Base-by-base conservation (phyloP, 768 basidiomycete genomes). In the Amanita pseudoporphyria region DNA sequence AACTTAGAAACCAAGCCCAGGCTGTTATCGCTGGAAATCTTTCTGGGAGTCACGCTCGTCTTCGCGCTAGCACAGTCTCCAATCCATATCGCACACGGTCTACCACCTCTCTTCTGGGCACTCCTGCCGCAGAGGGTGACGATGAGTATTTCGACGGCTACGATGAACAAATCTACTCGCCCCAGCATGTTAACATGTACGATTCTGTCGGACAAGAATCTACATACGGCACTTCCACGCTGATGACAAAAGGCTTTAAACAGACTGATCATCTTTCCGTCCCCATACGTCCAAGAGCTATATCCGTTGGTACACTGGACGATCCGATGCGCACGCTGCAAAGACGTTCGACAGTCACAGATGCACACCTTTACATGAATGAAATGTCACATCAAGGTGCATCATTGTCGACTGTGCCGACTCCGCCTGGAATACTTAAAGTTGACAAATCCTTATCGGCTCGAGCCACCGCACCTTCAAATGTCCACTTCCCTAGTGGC, bases 1-100 rank as follows among this genome's bases (percentile, higher is more conserved):
- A 94, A 66, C 70, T 94, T 53, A 84, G 90, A 57, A 87, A 78
- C 55, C 92, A 93, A 61, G 87, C 88, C 33, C 91, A 93, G 65
- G 85, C 87, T 39, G 92, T 87, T 32, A 90, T 94, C 61, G 84
- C 88, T 22, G 84, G 84, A 45, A 88, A 87, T 59, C 70, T 92
- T 38, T 81, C 79, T 41, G 49, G 40, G 16, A 82, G 84, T 56
- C 87, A 86, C 14, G 80, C 87, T 45, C 79, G 93, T 53, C 68
- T 82, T 62, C 82, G 93, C 7, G 92, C 93, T 13, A 93, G 78
- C 60, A 97, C 93, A 1, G 92, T 97, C 13, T 95, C 93, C 10
- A 86, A 89, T 61, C 88, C 91, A n/a, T 93, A 92, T 64, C 80
- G 88, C 53, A 70, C 73, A 47, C 73, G 84, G 54, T 71, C 84